Evolutionary conservation across 805 yeast genomes (phyloP).

Genomic region (Wickerhamiella lipophila): DNA sequence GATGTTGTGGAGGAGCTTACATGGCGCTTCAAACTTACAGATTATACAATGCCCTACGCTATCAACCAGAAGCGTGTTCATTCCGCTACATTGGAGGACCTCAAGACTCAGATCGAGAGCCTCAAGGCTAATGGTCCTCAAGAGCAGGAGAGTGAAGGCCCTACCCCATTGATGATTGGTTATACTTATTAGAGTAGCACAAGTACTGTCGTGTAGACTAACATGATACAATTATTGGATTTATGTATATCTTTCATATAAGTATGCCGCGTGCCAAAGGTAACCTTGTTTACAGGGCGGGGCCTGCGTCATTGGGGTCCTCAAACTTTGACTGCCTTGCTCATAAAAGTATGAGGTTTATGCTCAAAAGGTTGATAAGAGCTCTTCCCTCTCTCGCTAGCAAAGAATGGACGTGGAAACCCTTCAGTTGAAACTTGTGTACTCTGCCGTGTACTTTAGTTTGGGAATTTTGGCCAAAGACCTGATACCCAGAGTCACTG

Average conservation of each 20-base stretch:
- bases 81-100: constrained; percentile 47
- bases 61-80: constrained; percentile 77
- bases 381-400: not conserved
- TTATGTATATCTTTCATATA: no score
- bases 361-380: no score
- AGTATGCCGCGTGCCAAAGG: no score
- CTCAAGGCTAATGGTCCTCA: constrained; percentile 43
- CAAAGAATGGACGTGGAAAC: not conserved
- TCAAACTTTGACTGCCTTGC: not conserved
- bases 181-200: constrained; percentile 20
- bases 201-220: not conserved
- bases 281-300: not conserved
- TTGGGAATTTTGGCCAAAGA: not conserved
- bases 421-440: constrained; percentile 1
- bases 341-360: no score
- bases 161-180: constrained; percentile 53
- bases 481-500: not conserved
- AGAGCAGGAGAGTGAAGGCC: constrained; percentile 44
- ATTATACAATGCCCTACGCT: constrained; percentile 83
- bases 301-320: not conserved
- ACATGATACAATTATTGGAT: not conserved
- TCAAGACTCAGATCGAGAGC: constrained; percentile 56
- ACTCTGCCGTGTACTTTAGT: not conserved
- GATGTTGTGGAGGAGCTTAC: constrained; percentile 81
- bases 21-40: constrained; percentile 77